Conservation (phyloP, 2,329 filamentous ascomycete species). For the Aspergillus brunneoviolaceus region DNA sequence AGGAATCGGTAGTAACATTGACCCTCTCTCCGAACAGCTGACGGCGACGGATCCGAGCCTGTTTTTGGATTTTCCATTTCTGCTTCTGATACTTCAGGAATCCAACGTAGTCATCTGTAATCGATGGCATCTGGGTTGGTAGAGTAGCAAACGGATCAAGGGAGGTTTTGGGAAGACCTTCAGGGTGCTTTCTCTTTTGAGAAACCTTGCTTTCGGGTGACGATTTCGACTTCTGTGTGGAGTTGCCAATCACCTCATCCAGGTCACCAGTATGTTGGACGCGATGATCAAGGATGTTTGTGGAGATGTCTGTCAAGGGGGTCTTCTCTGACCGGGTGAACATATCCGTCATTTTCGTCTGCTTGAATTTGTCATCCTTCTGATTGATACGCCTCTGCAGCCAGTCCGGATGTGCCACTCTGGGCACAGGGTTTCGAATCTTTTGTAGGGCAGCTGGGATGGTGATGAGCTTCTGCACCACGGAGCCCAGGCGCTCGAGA, state of each 20-base stretch:
- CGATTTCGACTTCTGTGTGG: constrained; percentile 65
- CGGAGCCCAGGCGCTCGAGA: constrained; percentile 87
- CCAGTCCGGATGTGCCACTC: constrained; percentile 95
- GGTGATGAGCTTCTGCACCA: constrained; percentile 98
- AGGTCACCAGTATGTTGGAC: constrained; percentile 62
- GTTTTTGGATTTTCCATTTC: constrained; percentile 98
- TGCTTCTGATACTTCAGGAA: constrained; percentile 95
- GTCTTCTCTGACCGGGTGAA: constrained; percentile 63
- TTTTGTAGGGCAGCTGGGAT: constrained; percentile 97
- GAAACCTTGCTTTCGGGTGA: constrained; percentile 55
- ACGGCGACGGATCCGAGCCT: constrained; percentile 77
- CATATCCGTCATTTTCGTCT: constrained; percentile 96
- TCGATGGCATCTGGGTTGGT: constrained; percentile 78
- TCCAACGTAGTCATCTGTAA: constrained; percentile 80
- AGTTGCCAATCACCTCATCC: constrained; percentile 70
- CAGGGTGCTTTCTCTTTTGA: constrained; percentile 73
- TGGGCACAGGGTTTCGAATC: constrained; percentile 87
- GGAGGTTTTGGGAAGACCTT: constrained; percentile 60
- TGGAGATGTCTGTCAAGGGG: constrained; percentile 71
- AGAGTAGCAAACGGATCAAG: constrained; percentile 78
- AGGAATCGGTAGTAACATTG: constrained; percentile 57
- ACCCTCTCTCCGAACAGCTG: constrained; percentile 90
- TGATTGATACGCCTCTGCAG: constrained; percentile 87
- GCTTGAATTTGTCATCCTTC: constrained; percentile 97
- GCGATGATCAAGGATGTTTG: constrained; percentile 61